These are phyloP conservation scores for Spiraea crenata DNA, from an alignment of 331 rosid species.

Conservation along the genomic window DNA sequence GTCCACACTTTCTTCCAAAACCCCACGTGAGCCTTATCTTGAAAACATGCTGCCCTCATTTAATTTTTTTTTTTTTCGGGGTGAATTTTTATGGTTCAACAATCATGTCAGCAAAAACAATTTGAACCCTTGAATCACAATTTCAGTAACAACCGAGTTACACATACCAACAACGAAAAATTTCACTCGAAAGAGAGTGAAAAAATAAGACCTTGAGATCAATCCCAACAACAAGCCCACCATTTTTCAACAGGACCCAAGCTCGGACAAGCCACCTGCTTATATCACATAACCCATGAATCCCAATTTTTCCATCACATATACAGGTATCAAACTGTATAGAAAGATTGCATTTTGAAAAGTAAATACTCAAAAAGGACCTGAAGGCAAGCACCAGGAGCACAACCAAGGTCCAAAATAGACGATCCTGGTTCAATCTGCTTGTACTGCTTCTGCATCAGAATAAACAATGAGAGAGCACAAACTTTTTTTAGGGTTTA, in stretches of 20 bases:
- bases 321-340: not conserved
- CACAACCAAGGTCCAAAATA: constrained; percentile 90
- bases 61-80: no score
- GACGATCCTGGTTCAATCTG: constrained; percentile 59
- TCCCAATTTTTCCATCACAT: not conserved
- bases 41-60: no score
- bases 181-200: not conserved
- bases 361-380: constrained; percentile 16
- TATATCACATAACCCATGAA: not conserved
- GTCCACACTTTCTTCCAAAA: no score
- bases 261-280: constrained; percentile 83
- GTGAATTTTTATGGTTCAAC: no score
- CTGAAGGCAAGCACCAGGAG: constrained; percentile 98
- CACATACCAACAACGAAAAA: not conserved
- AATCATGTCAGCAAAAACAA: constrained; percentile 72
- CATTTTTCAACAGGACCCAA: constrained; percentile 60
- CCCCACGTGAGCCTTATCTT: no score
- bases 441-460: constrained; percentile 76
- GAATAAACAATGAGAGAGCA: constrained; percentile 22
- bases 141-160: constrained; percentile 9
- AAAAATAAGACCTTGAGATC: constrained; percentile 61
- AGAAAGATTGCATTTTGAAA: constrained; percentile 6
- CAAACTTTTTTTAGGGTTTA: no score
- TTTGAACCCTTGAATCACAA: constrained; percentile 78
- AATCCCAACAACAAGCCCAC: constrained; percentile 74